A percentile compares a stretch with the other conserved stretches of the same genome.
Evolutionary conservation across 2,329 filamentous ascomycete species (phyloP).

Genomic region (Pseudogymnoascus destructans): DNA sequence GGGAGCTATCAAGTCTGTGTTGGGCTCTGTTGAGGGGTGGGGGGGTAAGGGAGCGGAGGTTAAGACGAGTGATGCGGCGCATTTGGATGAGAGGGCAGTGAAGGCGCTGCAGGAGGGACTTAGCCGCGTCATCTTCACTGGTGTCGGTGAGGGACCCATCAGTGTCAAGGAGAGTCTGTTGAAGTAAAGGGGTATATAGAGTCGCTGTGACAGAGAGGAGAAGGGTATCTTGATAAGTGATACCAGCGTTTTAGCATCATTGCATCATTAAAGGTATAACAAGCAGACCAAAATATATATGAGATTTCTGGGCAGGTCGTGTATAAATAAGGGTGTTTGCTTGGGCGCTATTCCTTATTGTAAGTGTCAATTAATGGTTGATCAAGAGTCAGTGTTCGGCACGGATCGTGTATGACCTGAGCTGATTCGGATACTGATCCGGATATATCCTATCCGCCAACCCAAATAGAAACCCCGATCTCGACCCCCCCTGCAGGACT

Average conservation of each 20-base stretch:
- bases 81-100: constrained; percentile 52
- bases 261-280: background rate
- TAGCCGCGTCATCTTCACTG: constrained; percentile 78
- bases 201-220: background rate
- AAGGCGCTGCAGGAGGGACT: constrained; percentile 63
- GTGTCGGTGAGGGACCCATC: constrained; percentile 78
- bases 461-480: background rate
- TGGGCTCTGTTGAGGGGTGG: constrained; percentile 59
- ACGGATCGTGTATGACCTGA: too few species aligned
- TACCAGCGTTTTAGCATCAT: constrained; percentile 10
- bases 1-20: constrained; percentile 59
- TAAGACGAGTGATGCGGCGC: constrained; percentile 36
- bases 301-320: background rate
- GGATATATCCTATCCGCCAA: too few species aligned
- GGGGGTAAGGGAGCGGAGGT: constrained; percentile 43
- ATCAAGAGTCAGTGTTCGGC: too few species aligned
- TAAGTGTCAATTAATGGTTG: background rate
- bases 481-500: background rate
- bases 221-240: constrained; percentile 4
- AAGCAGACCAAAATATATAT: background rate
- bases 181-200: constrained; percentile 45
- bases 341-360: background rate
- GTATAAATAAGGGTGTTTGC: background rate
- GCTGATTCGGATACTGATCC: too few species aligned
- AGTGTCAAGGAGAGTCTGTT: constrained; percentile 69